Conservation (phyloP, 345 rosid species). For the Balakata baccata region DNA sequence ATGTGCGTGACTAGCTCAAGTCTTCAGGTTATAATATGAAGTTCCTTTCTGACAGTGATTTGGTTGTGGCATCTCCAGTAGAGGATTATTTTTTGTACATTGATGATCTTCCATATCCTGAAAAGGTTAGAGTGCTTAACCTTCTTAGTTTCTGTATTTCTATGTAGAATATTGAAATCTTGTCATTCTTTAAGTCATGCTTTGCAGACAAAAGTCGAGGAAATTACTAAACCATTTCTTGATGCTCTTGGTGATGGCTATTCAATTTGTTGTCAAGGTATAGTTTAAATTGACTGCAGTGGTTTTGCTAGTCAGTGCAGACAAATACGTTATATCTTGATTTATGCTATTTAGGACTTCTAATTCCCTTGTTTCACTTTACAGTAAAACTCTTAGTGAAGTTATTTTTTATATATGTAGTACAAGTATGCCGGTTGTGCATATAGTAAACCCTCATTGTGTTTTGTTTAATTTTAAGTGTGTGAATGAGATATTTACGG, state of each 20-base stretch:
- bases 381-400: not conserved
- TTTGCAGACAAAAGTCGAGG: conserved; percentile 57
- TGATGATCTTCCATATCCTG: conserved; percentile 57
- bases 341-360: not conserved
- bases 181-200: conserved; percentile 3
- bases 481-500: not conserved
- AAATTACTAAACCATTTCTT: conserved; percentile 51
- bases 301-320: not conserved
- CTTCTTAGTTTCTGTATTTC: not conserved
- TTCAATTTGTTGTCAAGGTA: conserved; percentile 76
- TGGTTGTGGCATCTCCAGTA: conserved; percentile 90
- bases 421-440: not conserved
- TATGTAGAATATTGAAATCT: conserved; percentile 6
- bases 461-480: not conserved
- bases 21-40: conserved; percentile 16
- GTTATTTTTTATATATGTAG: not conserved
- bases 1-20: conserved; percentile 12
- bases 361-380: not conserved
- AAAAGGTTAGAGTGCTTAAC: conserved; percentile 49
- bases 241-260: conserved; percentile 83
- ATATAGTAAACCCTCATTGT: not conserved
- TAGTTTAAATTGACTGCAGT: conserved; percentile 10
- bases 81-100: conserved; percentile 83
- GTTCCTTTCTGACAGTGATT: conserved; percentile 62
- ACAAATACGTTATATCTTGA: not conserved